Evolutionary conservation across 108 stramenopile species (phyloP).

Genomic region (Cyclotella kingstonii): DNA sequence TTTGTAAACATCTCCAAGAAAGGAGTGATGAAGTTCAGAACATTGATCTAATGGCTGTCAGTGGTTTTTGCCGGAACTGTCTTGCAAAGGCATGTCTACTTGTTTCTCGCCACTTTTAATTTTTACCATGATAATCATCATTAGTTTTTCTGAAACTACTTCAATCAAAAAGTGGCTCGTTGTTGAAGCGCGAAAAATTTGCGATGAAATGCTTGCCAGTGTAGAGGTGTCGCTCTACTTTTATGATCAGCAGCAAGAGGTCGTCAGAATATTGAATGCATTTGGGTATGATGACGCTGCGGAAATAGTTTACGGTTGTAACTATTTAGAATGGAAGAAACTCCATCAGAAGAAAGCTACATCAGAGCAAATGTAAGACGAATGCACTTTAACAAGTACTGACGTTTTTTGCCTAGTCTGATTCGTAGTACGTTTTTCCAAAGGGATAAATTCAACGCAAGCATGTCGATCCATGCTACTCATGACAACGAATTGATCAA

Average conservation of each 20-base stretch:
- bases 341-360: slow-evolving; percentile 76
- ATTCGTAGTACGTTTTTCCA: neutral
- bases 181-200: slow-evolving; percentile 69
- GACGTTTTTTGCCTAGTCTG: neutral
- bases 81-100: slow-evolving; percentile 69
- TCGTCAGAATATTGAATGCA: slow-evolving; percentile 56
- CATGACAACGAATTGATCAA: slow-evolving; percentile 73
- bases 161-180: slow-evolving; percentile 91
- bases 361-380: slow-evolving; percentile 62
- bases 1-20: slow-evolving; percentile 68
- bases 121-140: too few species aligned
- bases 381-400: too few species aligned
- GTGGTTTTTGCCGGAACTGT: slow-evolving; percentile 93
- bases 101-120: neutral
- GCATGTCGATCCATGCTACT: slow-evolving; percentile 67
- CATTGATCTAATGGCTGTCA: slow-evolving; percentile 88
- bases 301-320: slow-evolving; percentile 79
- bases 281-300: slow-evolving; percentile 88
- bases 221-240: slow-evolving; percentile 16
- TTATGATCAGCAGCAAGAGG: slow-evolving; percentile 16
- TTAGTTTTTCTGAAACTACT: too few species aligned
- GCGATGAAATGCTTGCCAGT: slow-evolving; percentile 32
- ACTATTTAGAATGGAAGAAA: slow-evolving; percentile 82
- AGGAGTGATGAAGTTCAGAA: slow-evolving; percentile 82
- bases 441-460: slow-evolving; percentile 63